Percentiles rank a stretch among this genome's conserved stretches.
These are phyloP conservation scores for Kockiozyma suomiensis DNA, from an alignment of 805 yeast species.

Conservation along the genomic window DNA sequence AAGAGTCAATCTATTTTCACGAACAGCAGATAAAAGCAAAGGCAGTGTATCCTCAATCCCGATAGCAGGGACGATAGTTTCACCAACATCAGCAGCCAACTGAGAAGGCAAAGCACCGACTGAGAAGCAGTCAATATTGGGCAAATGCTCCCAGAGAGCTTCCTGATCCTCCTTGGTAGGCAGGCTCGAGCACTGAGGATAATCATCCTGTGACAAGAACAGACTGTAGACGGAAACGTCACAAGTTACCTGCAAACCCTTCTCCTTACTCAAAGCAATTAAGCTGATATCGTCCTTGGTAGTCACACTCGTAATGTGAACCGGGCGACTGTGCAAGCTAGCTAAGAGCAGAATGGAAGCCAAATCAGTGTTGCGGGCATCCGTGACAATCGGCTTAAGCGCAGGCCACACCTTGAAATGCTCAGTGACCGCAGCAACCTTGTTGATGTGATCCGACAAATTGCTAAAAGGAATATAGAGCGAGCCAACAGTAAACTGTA, in stretches of 20 bases:
- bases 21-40: constrained; percentile 76
- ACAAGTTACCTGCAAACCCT: constrained; percentile 80
- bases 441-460: constrained; percentile 56
- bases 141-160: constrained; percentile 76
- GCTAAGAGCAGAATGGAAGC: constrained; percentile 92
- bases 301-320: constrained; percentile 87
- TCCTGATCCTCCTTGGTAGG: constrained; percentile 81
- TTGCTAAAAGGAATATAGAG: constrained; percentile 80
- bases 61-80: constrained; percentile 65
- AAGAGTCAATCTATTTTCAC: constrained; percentile 68
- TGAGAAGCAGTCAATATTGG: constrained; percentile 80
- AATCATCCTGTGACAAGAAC: constrained; percentile 67
- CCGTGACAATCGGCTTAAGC: constrained; percentile 82
- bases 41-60: constrained; percentile 84
- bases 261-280: constrained; percentile 81
- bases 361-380: constrained; percentile 86
- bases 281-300: constrained; percentile 79
- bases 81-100: constrained; percentile 66
- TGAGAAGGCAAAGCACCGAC: constrained; percentile 77
- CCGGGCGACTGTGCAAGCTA: constrained; percentile 77
- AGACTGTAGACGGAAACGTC: constrained; percentile 82
- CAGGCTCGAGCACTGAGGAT: constrained; percentile 68
- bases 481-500: constrained; percentile 70
- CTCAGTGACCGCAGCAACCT: constrained; percentile 75
- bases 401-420: constrained; percentile 86